Conservation (phyloP, 192 early-diverging fungal genomes). For the Entomortierella lignicola region DNA sequence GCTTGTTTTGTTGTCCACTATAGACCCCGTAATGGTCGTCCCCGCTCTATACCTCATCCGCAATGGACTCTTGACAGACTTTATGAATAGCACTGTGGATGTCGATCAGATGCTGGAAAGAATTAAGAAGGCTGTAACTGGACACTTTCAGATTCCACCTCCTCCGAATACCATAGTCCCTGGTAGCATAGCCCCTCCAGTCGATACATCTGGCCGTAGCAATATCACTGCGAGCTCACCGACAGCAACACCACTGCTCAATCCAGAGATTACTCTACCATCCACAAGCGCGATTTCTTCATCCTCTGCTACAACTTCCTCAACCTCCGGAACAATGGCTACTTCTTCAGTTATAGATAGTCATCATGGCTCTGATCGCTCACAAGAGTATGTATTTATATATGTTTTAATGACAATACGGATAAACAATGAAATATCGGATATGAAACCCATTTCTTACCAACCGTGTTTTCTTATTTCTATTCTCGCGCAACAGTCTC, state of each 20-base stretch:
- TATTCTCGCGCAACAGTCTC: slow-evolving; percentile 11
- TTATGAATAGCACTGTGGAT: slow-evolving; percentile 44
- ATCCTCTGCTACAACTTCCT: not conserved
- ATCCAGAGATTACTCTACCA: not conserved
- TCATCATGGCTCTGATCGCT: not conserved
- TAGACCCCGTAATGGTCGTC: slow-evolving; percentile 46
- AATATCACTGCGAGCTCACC: not conserved
- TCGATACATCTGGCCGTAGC: not conserved
- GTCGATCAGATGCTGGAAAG: slow-evolving; percentile 38
- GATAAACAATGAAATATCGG: too few relatives aligned
- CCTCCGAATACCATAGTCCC: slow-evolving; percentile 12
- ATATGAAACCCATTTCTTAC: too few relatives aligned
- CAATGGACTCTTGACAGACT: slow-evolving; percentile 44
- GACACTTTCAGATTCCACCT: slow-evolving; percentile 42
- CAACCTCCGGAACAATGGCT: not conserved
- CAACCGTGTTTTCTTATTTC: not conserved
- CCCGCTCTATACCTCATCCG: slow-evolving; percentile 44
- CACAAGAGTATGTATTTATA: slow-evolving; percentile 13
- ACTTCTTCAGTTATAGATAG: not conserved
- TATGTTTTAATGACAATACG: not conserved
- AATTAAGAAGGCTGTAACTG: slow-evolving; percentile 26
- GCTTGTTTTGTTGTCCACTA: not conserved
- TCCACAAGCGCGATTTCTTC: not conserved
- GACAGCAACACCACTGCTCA: not conserved
- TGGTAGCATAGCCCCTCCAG: not conserved